Evolutionary conservation across 495 filamentous ascomycete genomes (phyloP).

Genomic region (Cercophora scortea): DNA sequence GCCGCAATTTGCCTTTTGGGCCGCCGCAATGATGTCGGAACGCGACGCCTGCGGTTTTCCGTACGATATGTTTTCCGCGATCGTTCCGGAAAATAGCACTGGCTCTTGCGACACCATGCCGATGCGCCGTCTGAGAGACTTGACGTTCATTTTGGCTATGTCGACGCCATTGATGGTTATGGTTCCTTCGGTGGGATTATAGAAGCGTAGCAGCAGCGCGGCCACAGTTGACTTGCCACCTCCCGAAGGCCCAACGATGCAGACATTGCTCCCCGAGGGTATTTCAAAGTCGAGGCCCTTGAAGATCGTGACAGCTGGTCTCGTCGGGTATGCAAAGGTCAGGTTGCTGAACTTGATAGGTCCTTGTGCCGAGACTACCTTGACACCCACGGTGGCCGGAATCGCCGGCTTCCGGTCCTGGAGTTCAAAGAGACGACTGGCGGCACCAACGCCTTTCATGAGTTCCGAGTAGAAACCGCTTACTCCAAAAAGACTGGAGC

Average conservation of each 20-base stretch:
- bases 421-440: slow-evolving; percentile 88
- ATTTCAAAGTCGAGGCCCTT: slow-evolving; percentile 83
- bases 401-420: slow-evolving; percentile 89
- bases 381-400: slow-evolving; percentile 67
- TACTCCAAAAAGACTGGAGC: slow-evolving; percentile 82
- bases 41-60: slow-evolving; percentile 73
- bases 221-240: slow-evolving; percentile 95
- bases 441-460: slow-evolving; percentile 97
- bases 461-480: slow-evolving; percentile 96
- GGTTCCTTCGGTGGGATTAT: slow-evolving; percentile 66
- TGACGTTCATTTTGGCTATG: slow-evolving; percentile 82
- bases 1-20: slow-evolving; percentile 88
- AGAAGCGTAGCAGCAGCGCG: slow-evolving; percentile 82
- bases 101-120: slow-evolving; percentile 94
- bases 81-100: slow-evolving; percentile 88
- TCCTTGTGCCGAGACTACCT: slow-evolving; percentile 74
- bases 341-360: slow-evolving; percentile 81
- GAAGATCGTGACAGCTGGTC: slow-evolving; percentile 87
- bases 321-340: slow-evolving; percentile 81
- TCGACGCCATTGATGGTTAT: slow-evolving; percentile 82
- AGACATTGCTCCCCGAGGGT: slow-evolving; percentile 85
- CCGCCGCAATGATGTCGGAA: slow-evolving; percentile 76
- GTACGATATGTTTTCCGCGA: slow-evolving; percentile 96
- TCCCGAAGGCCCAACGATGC: slow-evolving; percentile 90
- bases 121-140: slow-evolving; percentile 87